These are phyloP conservation scores for Takakia lepidozioides DNA, from an alignment of 225 moss, liverwort and hornwort genomes.

Conservation along the genomic window DNA sequence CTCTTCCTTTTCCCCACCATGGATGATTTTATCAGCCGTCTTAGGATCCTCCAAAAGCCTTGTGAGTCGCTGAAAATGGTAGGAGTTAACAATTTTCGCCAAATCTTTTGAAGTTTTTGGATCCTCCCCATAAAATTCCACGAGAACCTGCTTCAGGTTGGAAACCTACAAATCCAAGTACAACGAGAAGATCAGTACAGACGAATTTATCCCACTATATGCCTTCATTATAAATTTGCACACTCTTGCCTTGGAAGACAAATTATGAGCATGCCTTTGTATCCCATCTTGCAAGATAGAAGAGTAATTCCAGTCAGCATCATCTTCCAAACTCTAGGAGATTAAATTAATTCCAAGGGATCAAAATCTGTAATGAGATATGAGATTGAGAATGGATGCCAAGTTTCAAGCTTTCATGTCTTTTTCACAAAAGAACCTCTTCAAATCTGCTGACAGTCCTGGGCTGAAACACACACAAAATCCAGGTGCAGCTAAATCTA, in stretches of 20 bases:
- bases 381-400: too few relatives aligned
- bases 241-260: too few relatives aligned
- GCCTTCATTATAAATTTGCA: too few relatives aligned
- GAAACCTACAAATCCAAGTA: constrained; percentile 27
- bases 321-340: background rate
- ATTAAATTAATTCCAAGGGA: background rate
- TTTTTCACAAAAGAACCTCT: too few relatives aligned
- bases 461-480: background rate
- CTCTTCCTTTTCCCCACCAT: constrained; percentile 51
- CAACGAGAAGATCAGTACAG: background rate
- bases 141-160: constrained; percentile 26
- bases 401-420: too few relatives aligned
- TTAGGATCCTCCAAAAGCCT: constrained; percentile 48
- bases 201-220: too few relatives aligned
- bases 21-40: constrained; percentile 43
- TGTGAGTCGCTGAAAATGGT: constrained; percentile 50
- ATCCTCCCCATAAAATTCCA: constrained; percentile 61
- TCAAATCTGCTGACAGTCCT: too few relatives aligned
- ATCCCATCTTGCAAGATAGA: too few relatives aligned
- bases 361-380: too few relatives aligned
- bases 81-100: constrained; percentile 37
- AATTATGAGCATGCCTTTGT: too few relatives aligned
- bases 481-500: too few relatives aligned
- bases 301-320: too few relatives aligned
- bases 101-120: constrained; percentile 41